Evolutionary conservation across 1,284 basidiomycete genomes (phyloP).

Genomic region (Melampsora americana): DNA sequence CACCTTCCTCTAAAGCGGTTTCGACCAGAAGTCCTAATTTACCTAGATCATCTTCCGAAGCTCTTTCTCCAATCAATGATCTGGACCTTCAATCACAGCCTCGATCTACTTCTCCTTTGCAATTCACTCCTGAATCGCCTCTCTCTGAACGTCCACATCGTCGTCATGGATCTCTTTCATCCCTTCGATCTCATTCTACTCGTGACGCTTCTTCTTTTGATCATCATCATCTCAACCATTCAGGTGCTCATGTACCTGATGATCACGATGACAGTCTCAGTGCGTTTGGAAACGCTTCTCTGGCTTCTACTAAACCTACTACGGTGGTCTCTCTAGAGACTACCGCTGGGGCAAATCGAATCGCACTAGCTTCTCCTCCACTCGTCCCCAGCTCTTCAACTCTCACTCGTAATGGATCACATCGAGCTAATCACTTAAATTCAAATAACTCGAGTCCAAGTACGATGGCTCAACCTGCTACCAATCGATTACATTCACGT

Average conservation of each 20-base stretch:
- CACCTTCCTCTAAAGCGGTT: conserved; percentile 35
- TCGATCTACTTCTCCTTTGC: neutral
- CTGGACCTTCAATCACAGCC: neutral
- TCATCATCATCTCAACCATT: neutral
- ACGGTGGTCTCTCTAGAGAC: conserved; percentile 40
- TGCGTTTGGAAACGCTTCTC: conserved; percentile 22
- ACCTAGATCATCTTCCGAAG: neutral
- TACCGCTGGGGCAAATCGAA: conserved; percentile 20
- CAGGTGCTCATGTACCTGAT: conserved; percentile 5
- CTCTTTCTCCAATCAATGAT: neutral
- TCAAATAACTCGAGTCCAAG: neutral
- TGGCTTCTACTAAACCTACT: conserved; percentile 43
- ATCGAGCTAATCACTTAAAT: neutral
- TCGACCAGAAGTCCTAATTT: conserved; percentile 12
- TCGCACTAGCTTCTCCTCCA: conserved; percentile 30
- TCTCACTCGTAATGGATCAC: neutral
- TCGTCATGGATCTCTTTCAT: neutral
- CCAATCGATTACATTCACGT: neutral
- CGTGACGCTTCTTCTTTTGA: neutral
- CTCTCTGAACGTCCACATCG: neutral
- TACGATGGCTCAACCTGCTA: conserved; percentile 21
- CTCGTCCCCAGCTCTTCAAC: neutral
- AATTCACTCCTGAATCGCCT: neutral
- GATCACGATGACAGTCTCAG: conserved; percentile 14
- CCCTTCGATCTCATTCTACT: neutral